A percentile compares a stretch with the other conserved stretches of the same genome.
These are phyloP conservation scores for Microdochium paspali DNA, from an alignment of 2,329 filamentous ascomycete species.

Conservation along the genomic window DNA sequence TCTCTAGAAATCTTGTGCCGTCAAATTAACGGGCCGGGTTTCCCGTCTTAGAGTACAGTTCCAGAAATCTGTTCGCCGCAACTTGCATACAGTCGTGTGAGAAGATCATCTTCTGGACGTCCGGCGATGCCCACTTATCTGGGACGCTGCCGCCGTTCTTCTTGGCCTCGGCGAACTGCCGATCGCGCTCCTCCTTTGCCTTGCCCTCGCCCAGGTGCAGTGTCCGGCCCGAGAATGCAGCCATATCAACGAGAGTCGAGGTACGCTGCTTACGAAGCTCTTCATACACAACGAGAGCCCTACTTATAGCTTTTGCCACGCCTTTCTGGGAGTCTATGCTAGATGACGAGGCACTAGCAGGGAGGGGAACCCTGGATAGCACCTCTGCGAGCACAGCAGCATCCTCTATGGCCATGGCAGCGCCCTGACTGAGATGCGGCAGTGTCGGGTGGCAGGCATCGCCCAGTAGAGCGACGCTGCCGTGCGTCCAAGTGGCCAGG, in stretches of 20 bases:
- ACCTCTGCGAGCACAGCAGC: conserved; percentile 48
- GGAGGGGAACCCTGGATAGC: conserved; percentile 26
- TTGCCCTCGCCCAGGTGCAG: conserved; percentile 49
- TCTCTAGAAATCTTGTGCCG: too few species aligned
- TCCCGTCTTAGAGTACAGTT: conserved; percentile 26
- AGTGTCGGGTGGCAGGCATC: conserved; percentile 61
- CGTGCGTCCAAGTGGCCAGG: conserved; percentile 48
- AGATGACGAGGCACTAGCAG: not conserved
- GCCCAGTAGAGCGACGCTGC: conserved; percentile 47
- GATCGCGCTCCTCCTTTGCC: conserved; percentile 49
- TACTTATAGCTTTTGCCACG: conserved; percentile 26
- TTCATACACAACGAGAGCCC: conserved; percentile 45
- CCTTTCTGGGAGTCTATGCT: conserved; percentile 17
- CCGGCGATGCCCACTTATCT: conserved; percentile 63
- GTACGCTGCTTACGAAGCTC: conserved; percentile 46
- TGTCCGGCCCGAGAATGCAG: conserved; percentile 39
- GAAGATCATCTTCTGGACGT: conserved; percentile 59
- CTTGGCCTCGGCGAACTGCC: conserved; percentile 41
- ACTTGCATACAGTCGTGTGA: conserved; percentile 51
- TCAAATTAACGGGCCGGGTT: too few species aligned
- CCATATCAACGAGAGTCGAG: conserved; percentile 41
- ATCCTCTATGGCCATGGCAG: conserved; percentile 61
- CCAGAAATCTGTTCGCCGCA: conserved; percentile 40
- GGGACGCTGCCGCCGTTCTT: conserved; percentile 40
- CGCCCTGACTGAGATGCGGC: conserved; percentile 58